Percentiles rank a stretch among this genome's conserved stretches.
Evolutionary conservation across 2,329 filamentous ascomycete species (phyloP).

Genomic region (Colletotrichum shisoi): DNA sequence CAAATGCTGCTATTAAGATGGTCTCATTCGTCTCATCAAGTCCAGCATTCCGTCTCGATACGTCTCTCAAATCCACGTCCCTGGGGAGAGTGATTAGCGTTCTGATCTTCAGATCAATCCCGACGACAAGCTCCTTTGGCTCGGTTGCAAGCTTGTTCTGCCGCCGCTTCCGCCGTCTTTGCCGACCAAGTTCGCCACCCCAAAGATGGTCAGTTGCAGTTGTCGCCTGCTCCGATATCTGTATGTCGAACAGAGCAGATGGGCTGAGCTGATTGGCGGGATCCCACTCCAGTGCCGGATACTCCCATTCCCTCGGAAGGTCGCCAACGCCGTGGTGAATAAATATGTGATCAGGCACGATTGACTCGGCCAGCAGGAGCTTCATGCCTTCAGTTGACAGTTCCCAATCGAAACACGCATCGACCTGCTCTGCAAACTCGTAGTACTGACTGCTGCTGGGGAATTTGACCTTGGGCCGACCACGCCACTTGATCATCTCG

Average conservation of each 20-base stretch:
- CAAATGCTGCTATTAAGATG: slow-evolving; percentile 62
- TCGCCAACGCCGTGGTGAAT: slow-evolving; percentile 49
- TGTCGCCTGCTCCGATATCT: slow-evolving; percentile 23
- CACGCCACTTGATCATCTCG: slow-evolving; percentile 47
- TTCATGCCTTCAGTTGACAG: slow-evolving; percentile 49
- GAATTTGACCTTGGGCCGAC: slow-evolving; percentile 1
- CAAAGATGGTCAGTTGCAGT: slow-evolving; percentile 41
- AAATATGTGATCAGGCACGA: slow-evolving; percentile 51
- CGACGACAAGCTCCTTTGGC: slow-evolving; percentile 30
- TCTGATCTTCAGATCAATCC: slow-evolving; percentile 34
- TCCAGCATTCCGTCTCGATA: slow-evolving; percentile 12
- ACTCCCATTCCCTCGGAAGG: slow-evolving; percentile 27
- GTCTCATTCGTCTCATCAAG: slow-evolving; percentile 39
- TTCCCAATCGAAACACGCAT: slow-evolving; percentile 58
- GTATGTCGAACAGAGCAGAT: slow-evolving; percentile 21
- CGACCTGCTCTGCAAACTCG: slow-evolving; percentile 47
- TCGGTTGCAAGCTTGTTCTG: slow-evolving; percentile 27
- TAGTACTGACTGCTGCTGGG: slow-evolving; percentile 39
- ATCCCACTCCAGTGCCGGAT: slow-evolving; percentile 48
- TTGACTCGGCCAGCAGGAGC: slow-evolving; percentile 46
- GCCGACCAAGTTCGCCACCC: slow-evolving; percentile 34
- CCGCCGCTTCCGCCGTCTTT: slow-evolving; percentile 29
- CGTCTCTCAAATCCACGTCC: slow-evolving; percentile 31
- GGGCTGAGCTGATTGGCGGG: slow-evolving; percentile 49
- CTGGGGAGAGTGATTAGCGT: slow-evolving; percentile 33